These are phyloP conservation scores for Puccinia triticina DNA, from an alignment of 1,284 basidiomycete species.

Conservation along the genomic window DNA sequence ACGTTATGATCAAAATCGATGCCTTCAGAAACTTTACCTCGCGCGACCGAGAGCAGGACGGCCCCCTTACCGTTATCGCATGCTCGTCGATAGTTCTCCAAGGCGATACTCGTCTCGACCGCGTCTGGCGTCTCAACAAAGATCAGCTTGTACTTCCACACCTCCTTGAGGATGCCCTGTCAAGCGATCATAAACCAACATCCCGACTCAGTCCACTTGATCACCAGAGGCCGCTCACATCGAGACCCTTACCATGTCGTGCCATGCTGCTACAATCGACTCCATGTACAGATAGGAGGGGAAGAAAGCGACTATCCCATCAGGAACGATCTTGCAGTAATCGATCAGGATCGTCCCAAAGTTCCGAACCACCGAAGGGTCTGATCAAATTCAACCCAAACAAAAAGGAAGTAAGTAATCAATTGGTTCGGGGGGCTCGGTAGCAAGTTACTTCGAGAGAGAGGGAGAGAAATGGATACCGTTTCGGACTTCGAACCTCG, in stretches of 20 bases:
- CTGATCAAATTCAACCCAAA: constrained; percentile 58
- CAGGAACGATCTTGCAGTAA: constrained; percentile 95
- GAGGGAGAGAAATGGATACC: constrained; percentile 8
- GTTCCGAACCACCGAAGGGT: constrained; percentile 97
- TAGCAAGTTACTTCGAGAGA: background rate
- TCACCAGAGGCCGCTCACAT: constrained; percentile 1
- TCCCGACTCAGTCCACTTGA: background rate
- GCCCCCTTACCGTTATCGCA: constrained; percentile 99
- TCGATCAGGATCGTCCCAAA: constrained; percentile 98
- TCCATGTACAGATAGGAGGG: constrained; percentile 99
- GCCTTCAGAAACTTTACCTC: constrained; percentile 98
- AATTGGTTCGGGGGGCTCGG: background rate
- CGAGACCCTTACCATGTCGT: constrained; percentile 81
- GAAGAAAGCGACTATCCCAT: constrained; percentile 99
- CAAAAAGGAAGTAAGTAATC: background rate
- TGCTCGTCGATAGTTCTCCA: constrained; percentile 95
- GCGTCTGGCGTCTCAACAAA: constrained; percentile 99
- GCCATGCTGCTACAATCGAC: constrained; percentile 98
- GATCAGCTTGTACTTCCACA: constrained; percentile 99
- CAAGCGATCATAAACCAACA: background rate
- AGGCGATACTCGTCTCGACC: constrained; percentile 95
- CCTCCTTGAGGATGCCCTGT: constrained; percentile 96
- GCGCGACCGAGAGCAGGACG: constrained; percentile 91
- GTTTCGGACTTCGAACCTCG: constrained; percentile 98
- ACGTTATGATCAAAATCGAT: constrained; percentile 95